Evolutionary conservation across 306 rosid genomes (phyloP).

Genomic region (Bauhinia variegata): DNA sequence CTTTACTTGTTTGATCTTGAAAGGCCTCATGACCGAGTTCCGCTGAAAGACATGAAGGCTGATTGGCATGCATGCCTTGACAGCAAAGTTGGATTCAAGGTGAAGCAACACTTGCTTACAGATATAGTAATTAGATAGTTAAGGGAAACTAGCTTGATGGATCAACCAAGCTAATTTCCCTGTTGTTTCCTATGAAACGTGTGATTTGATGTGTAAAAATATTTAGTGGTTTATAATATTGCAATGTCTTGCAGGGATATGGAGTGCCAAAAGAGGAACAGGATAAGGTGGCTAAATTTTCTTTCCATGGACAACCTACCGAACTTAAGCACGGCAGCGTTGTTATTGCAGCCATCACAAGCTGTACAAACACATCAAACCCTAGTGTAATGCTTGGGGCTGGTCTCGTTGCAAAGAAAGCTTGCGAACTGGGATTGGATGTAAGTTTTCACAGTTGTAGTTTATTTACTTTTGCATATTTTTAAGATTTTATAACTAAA

Average conservation of each 20-base stretch:
- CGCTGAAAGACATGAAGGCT: constrained; percentile 67
- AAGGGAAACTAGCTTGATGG: too few species aligned
- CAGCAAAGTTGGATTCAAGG: constrained; percentile 82
- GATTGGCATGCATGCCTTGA: constrained; percentile 76
- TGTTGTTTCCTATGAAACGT: not conserved
- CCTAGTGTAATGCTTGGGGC: constrained; percentile 90
- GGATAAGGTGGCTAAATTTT: constrained; percentile 59
- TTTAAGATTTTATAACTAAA: too few species aligned
- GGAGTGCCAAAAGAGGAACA: constrained; percentile 68
- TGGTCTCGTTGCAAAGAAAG: constrained; percentile 82
- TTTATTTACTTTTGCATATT: too few species aligned
- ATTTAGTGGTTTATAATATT: too few species aligned
- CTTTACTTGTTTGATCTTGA: too few species aligned
- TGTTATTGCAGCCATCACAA: constrained; percentile 84
- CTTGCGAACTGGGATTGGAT: constrained; percentile 77
- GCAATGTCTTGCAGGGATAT: constrained; percentile 56
- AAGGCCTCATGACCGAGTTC: constrained; percentile 80
- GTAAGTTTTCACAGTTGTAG: constrained; percentile 30
- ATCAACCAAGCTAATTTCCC: not conserved
- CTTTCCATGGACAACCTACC: constrained; percentile 62
- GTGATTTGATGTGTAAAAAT: too few species aligned
- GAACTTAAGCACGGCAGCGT: constrained; percentile 78
- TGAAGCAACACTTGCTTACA: constrained; percentile 28
- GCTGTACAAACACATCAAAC: constrained; percentile 88
- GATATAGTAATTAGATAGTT: too few species aligned